Percentiles rank a stretch among this genome's conserved stretches.
Conservation (phyloP, 345 rosid species). For the Brassica carinata region DNA sequence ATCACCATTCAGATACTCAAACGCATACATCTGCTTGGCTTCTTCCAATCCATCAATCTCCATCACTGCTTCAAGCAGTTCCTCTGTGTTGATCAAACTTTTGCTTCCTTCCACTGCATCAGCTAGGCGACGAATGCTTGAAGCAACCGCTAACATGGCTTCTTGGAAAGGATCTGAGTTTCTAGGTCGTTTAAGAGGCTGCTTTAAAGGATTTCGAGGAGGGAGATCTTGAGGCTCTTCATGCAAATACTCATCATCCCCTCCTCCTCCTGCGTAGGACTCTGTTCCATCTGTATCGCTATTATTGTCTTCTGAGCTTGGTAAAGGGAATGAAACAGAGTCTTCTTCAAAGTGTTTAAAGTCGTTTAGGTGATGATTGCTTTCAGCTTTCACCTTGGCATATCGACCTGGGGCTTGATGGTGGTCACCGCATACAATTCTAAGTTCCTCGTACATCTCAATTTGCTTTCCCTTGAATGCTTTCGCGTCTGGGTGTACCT, state of each 20-base stretch:
- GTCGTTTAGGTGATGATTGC: constrained; percentile 42
- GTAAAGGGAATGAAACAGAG: constrained; percentile 63
- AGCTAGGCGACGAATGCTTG: constrained; percentile 72
- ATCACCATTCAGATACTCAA: constrained; percentile 80
- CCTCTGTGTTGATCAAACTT: constrained; percentile 52
- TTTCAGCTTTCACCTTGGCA: constrained; percentile 65
- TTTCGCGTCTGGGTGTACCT: constrained; percentile 80
- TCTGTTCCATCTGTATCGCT: constrained; percentile 91
- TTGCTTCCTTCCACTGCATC: constrained; percentile 72
- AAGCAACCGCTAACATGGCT: constrained; percentile 71
- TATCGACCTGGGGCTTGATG: constrained; percentile 75
- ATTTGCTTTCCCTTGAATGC: constrained; percentile 80
- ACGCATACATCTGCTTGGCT: constrained; percentile 85
- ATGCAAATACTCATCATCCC: constrained; percentile 48
- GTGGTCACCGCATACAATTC: constrained; percentile 77
- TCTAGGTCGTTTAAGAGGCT: constrained; percentile 58
- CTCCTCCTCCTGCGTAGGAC: constrained; percentile 49
- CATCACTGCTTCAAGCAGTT: constrained; percentile 75
- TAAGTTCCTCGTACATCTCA: constrained; percentile 83
- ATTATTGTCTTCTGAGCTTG: constrained; percentile 54
- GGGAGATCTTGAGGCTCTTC: constrained; percentile 57
- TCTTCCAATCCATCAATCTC: constrained; percentile 90
- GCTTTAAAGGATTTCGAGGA: constrained; percentile 52
- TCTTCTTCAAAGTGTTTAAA: constrained; percentile 63
- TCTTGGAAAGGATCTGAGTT: constrained; percentile 65